Conservation (phyloP, 495 filamentous ascomycete genomes). For the Aspergillus leporis region DNA sequence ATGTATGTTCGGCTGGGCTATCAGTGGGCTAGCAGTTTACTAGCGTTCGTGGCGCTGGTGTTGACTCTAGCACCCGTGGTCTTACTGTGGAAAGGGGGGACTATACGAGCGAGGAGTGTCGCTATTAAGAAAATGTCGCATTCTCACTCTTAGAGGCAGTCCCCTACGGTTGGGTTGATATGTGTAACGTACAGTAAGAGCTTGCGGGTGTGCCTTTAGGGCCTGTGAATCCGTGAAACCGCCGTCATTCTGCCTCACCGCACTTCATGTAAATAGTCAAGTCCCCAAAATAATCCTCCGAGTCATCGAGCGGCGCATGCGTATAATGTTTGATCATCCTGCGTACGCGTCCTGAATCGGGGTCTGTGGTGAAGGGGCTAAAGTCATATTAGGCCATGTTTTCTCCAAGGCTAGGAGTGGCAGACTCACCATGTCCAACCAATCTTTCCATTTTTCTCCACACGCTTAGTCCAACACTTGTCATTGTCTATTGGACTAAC, state of each 20-base stretch:
- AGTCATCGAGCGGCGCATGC: conserved; percentile 17
- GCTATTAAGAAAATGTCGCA: conserved; percentile 18
- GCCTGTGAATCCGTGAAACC: background rate
- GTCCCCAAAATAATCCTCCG: conserved; percentile 27
- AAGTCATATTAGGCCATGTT: conserved; percentile 2
- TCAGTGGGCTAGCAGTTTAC: conserved; percentile 45
- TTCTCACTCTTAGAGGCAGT: background rate
- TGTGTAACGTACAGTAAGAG: background rate
- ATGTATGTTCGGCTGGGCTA: conserved; percentile 46
- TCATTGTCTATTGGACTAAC: conserved; percentile 19
- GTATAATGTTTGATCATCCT: conserved; percentile 24
- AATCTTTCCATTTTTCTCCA: conserved; percentile 17
- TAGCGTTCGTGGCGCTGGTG: conserved; percentile 38
- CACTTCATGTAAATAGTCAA: conserved; percentile 25
- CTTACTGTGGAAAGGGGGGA: conserved; percentile 29
- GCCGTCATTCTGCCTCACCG: background rate
- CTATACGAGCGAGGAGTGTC: conserved; percentile 24
- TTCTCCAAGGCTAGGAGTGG: background rate
- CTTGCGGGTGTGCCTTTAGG: background rate
- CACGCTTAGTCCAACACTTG: conserved; percentile 16
- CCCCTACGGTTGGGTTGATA: background rate
- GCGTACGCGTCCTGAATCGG: conserved; percentile 24
- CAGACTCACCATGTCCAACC: conserved; percentile 23
- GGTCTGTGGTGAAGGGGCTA: conserved; percentile 27
- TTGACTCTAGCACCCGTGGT: conserved; percentile 35